Percentiles rank a stretch among this genome's conserved stretches.
These are phyloP conservation scores for Gracilariopsis chorda DNA, from an alignment of 23 red algal genomes.

Conservation along the genomic window DNA sequence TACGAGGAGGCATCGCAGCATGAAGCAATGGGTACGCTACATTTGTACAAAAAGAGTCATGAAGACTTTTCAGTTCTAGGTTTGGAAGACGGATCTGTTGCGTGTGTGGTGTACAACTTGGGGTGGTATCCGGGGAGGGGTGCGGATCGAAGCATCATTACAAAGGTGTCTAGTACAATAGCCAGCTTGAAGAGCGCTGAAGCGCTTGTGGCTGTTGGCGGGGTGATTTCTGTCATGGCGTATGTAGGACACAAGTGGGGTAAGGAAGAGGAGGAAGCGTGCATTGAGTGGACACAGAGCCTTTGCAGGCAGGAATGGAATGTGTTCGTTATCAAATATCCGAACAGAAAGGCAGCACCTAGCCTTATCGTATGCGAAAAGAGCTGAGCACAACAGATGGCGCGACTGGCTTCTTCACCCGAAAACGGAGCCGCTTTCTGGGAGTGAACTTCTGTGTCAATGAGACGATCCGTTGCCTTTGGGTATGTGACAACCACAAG, in stretches of 20 bases:
- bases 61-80: conserved; percentile 28
- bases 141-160: conserved; percentile 61
- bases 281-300: conserved; percentile 38
- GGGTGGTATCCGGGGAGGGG: conserved; percentile 70
- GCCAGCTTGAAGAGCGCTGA: conserved; percentile 55
- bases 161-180: conserved; percentile 48
- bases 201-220: conserved; percentile 42
- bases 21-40: background rate
- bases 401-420: too few relatives aligned
- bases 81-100: conserved; percentile 39
- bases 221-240: conserved; percentile 76
- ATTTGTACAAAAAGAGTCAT: conserved; percentile 1
- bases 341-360: conserved; percentile 46
- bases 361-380: conserved; percentile 3
- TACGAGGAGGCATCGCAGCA: background rate
- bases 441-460: too few relatives aligned
- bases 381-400: too few relatives aligned
- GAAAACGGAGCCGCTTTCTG: too few relatives aligned
- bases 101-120: conserved; percentile 80
- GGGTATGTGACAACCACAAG: too few relatives aligned
- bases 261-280: conserved; percentile 68
- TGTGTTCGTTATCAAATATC: conserved; percentile 30
- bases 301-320: conserved; percentile 54
- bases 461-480: too few relatives aligned
- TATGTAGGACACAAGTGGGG: conserved; percentile 80